Evolutionary conservation across 805 yeast species (phyloP).

Genomic region (Zygosaccharomyces bisporus): DNA sequence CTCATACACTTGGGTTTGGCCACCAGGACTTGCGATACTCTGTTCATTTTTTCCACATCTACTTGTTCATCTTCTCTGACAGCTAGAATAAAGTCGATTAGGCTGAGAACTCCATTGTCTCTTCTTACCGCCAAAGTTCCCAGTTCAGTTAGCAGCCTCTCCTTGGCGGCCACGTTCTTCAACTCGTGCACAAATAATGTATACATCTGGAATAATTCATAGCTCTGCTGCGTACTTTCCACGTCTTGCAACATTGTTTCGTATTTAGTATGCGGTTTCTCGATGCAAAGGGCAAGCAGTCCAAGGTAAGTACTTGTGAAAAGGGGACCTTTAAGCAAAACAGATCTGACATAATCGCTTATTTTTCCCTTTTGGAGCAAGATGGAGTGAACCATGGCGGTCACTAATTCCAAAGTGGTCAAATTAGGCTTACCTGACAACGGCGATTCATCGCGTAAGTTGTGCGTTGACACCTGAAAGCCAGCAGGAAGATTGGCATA

Average conservation of each 20-base stretch:
- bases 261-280: background rate
- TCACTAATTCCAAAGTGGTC: conserved; percentile 16
- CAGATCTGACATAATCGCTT: conserved; percentile 32
- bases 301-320: conserved; percentile 55
- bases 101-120: conserved; percentile 64
- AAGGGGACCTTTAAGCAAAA: conserved; percentile 63
- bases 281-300: conserved; percentile 21
- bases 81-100: conserved; percentile 76
- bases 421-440: conserved; percentile 13
- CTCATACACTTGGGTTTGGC: conserved; percentile 54
- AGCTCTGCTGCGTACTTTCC: conserved; percentile 57
- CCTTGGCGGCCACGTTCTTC: conserved; percentile 45
- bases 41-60: conserved; percentile 59
- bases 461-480: conserved; percentile 53
- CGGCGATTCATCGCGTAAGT: conserved; percentile 25
- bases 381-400: conserved; percentile 23
- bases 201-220: conserved; percentile 57
- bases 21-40: conserved; percentile 61
- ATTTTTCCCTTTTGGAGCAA: conserved; percentile 18
- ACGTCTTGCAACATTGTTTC: conserved; percentile 25
- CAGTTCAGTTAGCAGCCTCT: conserved; percentile 47
- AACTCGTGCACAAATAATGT: conserved; percentile 53
- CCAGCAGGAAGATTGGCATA: conserved; percentile 56
- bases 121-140: conserved; percentile 54
- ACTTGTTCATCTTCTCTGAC: conserved; percentile 64